Conservation (phyloP, 225 moss, liverwort and hornwort genomes). For the Polytrichum formosum region DNA sequence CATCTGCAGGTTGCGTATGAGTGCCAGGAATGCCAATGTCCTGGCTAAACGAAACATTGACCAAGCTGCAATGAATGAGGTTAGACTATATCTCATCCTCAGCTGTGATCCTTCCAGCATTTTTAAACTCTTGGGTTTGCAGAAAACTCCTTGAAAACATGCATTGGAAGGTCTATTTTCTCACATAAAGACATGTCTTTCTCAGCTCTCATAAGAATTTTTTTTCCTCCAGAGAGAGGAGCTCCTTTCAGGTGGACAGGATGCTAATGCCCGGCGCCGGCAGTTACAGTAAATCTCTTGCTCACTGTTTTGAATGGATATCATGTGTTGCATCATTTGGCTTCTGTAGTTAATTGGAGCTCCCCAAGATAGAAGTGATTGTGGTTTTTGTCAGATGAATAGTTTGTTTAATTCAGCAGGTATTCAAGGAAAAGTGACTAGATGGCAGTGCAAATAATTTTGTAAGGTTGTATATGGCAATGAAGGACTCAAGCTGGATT, state of each 20-base stretch:
- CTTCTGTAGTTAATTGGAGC: too few relatives aligned
- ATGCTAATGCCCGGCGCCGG: slow-evolving; percentile 69
- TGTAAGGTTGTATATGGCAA: not conserved
- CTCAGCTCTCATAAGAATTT: too few relatives aligned
- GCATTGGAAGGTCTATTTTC: too few relatives aligned
- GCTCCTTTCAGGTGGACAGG: slow-evolving; percentile 88
- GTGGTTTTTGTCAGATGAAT: too few relatives aligned
- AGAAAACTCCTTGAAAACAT: not conserved
- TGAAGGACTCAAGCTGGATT: slow-evolving; percentile 94
- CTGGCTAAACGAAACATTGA: slow-evolving; percentile 84
- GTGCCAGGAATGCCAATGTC: slow-evolving; percentile 78
- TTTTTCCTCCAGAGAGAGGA: slow-evolving; percentile 71
- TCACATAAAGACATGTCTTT: too few relatives aligned
- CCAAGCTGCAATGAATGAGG: slow-evolving; percentile 82
- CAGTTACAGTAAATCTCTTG: slow-evolving; percentile 69
- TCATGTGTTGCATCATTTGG: not conserved
- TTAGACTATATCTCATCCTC: slow-evolving; percentile 12
- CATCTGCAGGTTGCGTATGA: slow-evolving; percentile 63
- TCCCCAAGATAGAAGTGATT: too few relatives aligned
- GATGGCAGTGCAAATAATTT: too few relatives aligned
- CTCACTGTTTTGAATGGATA: not conserved
- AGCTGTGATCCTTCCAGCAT: not conserved
- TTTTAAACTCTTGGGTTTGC: not conserved
- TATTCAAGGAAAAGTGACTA: too few relatives aligned
- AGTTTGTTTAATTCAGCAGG: too few relatives aligned